phyloP scores from a whole-genome alignment of 768 basidiomycete genomes.

The Daedaleopsis sinensis region DNA sequence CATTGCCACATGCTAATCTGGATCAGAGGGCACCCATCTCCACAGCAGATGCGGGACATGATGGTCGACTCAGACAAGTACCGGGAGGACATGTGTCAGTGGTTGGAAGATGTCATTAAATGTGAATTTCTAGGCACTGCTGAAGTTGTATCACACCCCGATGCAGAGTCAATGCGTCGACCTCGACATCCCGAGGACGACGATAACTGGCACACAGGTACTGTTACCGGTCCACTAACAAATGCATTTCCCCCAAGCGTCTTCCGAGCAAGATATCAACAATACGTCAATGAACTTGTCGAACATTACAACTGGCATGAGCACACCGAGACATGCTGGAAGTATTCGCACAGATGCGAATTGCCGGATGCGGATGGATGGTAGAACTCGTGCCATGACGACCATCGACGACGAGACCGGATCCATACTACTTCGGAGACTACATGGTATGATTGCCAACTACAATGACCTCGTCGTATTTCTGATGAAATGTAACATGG shows the following conservation, averaged over 20 bases:
- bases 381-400: background rate
- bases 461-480: constrained; percentile 12
- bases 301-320: constrained; percentile 6
- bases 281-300: background rate
- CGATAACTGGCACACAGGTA: background rate
- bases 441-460: constrained; percentile 5
- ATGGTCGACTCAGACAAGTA: constrained; percentile 2
- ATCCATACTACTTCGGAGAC: constrained; percentile 8
- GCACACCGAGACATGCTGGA: constrained; percentile 19
- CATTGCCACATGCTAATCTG: constrained; percentile 38
- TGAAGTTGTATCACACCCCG: background rate
- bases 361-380: constrained; percentile 17
- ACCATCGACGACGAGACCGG: constrained; percentile 7
- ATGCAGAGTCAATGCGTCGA: no score
- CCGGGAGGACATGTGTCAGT: background rate
- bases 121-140: background rate
- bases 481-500: constrained; percentile 31
- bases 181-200: background rate
- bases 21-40: constrained; percentile 29
- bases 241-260: no score
- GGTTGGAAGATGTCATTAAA: background rate
- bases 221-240: background rate
- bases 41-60: constrained; percentile 21
- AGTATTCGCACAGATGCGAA: constrained; percentile 15
- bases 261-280: background rate